Evolutionary conservation across 805 yeast species (phyloP).

Genomic region (Brettanomyces naardenensis): DNA sequence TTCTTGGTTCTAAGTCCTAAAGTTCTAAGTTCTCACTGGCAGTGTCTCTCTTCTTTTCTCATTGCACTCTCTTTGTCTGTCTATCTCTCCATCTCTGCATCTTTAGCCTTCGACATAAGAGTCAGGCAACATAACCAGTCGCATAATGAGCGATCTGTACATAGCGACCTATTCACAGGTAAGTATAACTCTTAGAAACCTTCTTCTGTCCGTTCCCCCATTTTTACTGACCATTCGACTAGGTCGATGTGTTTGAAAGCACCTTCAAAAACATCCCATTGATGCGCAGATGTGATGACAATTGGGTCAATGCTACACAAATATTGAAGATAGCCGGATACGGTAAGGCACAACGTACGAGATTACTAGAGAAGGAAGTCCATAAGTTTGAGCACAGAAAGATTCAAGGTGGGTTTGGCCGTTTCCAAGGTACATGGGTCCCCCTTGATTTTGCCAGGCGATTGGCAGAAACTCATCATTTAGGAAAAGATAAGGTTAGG

Average conservation of each 20-base stretch:
- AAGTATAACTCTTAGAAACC: constrained; percentile 10
- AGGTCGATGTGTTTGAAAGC: constrained; percentile 49
- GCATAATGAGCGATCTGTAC: constrained; percentile 20
- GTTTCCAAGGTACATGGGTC: constrained; percentile 84
- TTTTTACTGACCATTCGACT: background rate
- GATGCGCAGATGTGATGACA: constrained; percentile 86
- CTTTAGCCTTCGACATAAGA: too few relatives aligned
- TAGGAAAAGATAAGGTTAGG: constrained; percentile 41
- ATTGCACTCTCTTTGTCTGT: too few relatives aligned
- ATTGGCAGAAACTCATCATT: constrained; percentile 44
- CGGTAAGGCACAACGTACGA: constrained; percentile 73
- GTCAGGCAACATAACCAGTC: too few relatives aligned
- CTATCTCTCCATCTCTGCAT: too few relatives aligned
- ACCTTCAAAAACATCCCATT: constrained; percentile 64
- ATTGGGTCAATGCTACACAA: constrained; percentile 91
- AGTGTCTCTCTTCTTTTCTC: too few relatives aligned
- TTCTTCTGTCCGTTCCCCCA: background rate
- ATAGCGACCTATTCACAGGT: constrained; percentile 41
- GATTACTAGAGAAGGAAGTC: constrained; percentile 68
- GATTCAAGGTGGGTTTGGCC: constrained; percentile 79
- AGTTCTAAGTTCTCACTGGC: too few relatives aligned
- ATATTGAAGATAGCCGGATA: constrained; percentile 70
- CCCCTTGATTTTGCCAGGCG: constrained; percentile 60
- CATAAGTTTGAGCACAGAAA: constrained; percentile 61
- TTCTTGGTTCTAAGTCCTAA: too few relatives aligned